phyloP scores from a whole-genome alignment of 345 rosid genomes.

The Erysimum cheiranthoides region DNA sequence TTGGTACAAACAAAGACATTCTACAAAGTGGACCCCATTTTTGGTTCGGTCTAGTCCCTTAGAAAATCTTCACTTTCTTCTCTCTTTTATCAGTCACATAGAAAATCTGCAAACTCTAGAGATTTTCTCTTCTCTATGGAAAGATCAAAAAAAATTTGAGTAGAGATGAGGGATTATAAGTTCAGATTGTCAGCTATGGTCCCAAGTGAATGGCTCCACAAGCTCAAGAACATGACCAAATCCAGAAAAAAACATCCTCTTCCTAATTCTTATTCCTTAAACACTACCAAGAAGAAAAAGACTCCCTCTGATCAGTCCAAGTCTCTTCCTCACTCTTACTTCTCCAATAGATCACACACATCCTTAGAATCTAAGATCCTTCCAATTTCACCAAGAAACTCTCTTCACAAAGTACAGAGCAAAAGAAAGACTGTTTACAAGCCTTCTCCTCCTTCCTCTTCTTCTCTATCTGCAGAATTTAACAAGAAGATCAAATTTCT shows the following conservation, averaged over 20 bases:
- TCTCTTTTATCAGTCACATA: conserved; percentile 17
- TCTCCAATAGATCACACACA: conserved; percentile 38
- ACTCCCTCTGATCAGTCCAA: not conserved
- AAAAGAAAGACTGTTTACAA: conserved; percentile 56
- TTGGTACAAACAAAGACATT: conserved; percentile 33
- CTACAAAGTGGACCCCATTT: conserved; percentile 28
- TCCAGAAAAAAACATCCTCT: conserved; percentile 18
- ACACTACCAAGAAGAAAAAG: conserved; percentile 30
- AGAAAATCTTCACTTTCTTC: conserved; percentile 28
- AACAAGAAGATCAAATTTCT: conserved; percentile 19
- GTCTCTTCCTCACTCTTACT: conserved; percentile 42
- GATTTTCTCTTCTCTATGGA: not conserved
- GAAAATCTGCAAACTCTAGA: not conserved
- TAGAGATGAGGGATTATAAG: conserved; percentile 60
- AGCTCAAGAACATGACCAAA: conserved; percentile 66
- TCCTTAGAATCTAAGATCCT: conserved; percentile 16
- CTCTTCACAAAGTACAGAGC: conserved; percentile 45
- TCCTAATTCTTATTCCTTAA: conserved; percentile 25
- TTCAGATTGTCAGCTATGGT: conserved; percentile 63
- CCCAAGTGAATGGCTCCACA: conserved; percentile 76
- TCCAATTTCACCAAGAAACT: conserved; percentile 49
- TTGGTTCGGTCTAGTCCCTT: conserved; percentile 17
- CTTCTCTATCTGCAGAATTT: conserved; percentile 12
- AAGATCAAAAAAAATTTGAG: conserved; percentile 6
- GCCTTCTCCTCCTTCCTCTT: conserved; percentile 49